Conservation (phyloP, 2,329 filamentous ascomycete species). For the Colletotrichum sidae region DNA sequence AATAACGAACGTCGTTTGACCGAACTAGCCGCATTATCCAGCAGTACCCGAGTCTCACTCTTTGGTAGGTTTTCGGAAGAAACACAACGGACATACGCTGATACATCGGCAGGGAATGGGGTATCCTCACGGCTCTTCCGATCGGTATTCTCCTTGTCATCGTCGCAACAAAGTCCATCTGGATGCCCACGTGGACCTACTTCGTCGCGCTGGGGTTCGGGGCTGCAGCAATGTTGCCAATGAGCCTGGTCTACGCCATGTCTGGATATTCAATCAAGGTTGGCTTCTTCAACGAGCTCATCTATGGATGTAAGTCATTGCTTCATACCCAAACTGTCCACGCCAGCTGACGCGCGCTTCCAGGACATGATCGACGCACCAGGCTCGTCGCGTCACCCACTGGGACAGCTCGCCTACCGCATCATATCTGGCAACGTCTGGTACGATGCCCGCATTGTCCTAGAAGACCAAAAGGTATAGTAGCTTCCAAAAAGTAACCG, state of each 20-base stretch:
- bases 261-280: conserved; percentile 66
- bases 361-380: conserved; percentile 31
- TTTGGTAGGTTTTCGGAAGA: conserved; percentile 3
- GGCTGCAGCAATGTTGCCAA: conserved; percentile 65
- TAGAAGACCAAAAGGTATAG: conserved; percentile 58
- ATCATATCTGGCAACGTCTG: conserved; percentile 72
- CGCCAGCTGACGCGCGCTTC: background rate
- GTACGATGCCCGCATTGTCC: conserved; percentile 68
- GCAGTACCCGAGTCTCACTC: conserved; percentile 62
- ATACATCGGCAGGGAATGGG: conserved; percentile 35
- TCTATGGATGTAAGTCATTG: conserved; percentile 57
- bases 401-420: conserved; percentile 69
- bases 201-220: conserved; percentile 68
- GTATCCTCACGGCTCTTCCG: conserved; percentile 38
- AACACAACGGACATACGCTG: background rate
- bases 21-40: conserved; percentile 57
- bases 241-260: conserved; percentile 71
- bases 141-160: conserved; percentile 56
- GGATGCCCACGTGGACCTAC: conserved; percentile 70
- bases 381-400: conserved; percentile 46
- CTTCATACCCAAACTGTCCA: no score
- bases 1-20: background rate
- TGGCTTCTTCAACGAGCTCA: conserved; percentile 69
- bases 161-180: conserved; percentile 62
- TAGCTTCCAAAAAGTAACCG: no score